A percentile compares a stretch with the other conserved stretches of the same genome.
Conservation (phyloP, 2,329 filamentous ascomycete species). For the Monilinia polystroma region DNA sequence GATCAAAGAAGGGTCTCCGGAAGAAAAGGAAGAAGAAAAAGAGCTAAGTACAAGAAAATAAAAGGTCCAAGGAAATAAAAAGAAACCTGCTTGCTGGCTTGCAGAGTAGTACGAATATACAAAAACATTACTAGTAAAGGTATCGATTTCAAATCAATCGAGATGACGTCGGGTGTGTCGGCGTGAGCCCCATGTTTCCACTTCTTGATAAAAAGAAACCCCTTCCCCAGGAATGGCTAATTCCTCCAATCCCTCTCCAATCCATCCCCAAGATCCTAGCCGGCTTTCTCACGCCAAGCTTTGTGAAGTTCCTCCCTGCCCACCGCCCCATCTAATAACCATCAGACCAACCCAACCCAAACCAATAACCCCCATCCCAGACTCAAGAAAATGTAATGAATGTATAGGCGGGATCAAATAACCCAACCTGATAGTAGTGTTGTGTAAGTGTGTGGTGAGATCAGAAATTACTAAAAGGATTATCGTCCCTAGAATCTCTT, state of each 20-base stretch:
- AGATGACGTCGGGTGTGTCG: conserved; percentile 7
- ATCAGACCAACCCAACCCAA: not conserved
- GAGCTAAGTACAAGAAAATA: conserved; percentile 9
- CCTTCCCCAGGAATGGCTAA: not conserved
- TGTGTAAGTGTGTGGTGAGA: conserved; percentile 7
- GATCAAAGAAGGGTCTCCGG: not conserved
- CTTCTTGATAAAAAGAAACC: not conserved
- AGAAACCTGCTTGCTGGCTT: not conserved
- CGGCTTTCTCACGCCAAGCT: conserved; percentile 10
- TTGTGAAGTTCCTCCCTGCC: conserved; percentile 11
- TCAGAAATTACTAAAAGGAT: conserved; percentile 60
- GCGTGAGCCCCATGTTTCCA: not conserved
- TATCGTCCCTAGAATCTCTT: conserved; percentile 52
- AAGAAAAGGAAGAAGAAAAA: not conserved
- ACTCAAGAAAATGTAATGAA: conserved; percentile 24
- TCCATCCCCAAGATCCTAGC: not conserved
- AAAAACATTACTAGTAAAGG: conserved; percentile 9
- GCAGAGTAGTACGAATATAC: conserved; percentile 8
- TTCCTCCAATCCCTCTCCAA: not conserved
- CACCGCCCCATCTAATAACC: not conserved
- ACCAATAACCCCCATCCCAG: conserved; percentile 1
- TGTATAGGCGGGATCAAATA: not conserved
- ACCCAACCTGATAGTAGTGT: conserved; percentile 10
- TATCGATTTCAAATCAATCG: not conserved
- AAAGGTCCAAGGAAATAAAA: not conserved